Percentiles rank a stretch among this genome's conserved stretches.
These are phyloP conservation scores for Auriscalpium vulgare DNA, from an alignment of 768 basidiomycete species.

Conservation along the genomic window DNA sequence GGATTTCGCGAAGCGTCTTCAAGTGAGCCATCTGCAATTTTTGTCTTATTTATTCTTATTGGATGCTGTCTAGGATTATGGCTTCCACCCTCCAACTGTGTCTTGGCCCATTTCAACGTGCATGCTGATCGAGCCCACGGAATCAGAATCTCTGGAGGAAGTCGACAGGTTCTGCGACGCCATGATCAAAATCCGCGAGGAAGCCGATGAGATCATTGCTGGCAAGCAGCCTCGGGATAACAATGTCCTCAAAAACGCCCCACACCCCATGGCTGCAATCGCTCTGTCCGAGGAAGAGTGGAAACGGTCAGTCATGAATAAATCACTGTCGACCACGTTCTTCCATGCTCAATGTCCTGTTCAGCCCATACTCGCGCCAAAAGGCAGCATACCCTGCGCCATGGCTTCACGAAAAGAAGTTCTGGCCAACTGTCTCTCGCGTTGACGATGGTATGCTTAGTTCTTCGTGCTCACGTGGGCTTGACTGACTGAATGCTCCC, in stretches of 20 bases:
- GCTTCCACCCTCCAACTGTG: slow-evolving; percentile 95
- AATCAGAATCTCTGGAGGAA: slow-evolving; percentile 90
- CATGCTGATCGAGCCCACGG: slow-evolving; percentile 97
- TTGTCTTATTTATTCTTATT: not conserved
- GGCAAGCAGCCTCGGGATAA: slow-evolving; percentile 88
- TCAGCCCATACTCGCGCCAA: slow-evolving; percentile 82
- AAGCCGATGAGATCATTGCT: slow-evolving; percentile 78
- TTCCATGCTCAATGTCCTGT: slow-evolving; percentile 1
- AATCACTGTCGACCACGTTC: not conserved
- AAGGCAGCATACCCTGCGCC: slow-evolving; percentile 86
- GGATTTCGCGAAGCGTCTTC: slow-evolving; percentile 94
- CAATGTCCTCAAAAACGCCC: slow-evolving; percentile 90
- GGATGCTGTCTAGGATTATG: slow-evolving; percentile 54
- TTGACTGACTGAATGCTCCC: slow-evolving; percentile 7
- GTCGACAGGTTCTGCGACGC: slow-evolving; percentile 96
- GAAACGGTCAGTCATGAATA: slow-evolving; percentile 54
- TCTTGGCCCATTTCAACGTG: slow-evolving; percentile 97
- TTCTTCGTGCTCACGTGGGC: not conserved
- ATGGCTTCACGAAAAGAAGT: slow-evolving; percentile 81
- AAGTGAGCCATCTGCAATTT: slow-evolving; percentile 35
- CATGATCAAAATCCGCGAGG: slow-evolving; percentile 92
- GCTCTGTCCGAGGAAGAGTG: slow-evolving; percentile 70
- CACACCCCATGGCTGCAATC: slow-evolving; percentile 78
- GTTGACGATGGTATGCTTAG: slow-evolving; percentile 78
- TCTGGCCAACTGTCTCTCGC: slow-evolving; percentile 91